Base-by-base conservation (phyloP, 768 basidiomycete genomes). In the Suillus weaverae region DNA sequence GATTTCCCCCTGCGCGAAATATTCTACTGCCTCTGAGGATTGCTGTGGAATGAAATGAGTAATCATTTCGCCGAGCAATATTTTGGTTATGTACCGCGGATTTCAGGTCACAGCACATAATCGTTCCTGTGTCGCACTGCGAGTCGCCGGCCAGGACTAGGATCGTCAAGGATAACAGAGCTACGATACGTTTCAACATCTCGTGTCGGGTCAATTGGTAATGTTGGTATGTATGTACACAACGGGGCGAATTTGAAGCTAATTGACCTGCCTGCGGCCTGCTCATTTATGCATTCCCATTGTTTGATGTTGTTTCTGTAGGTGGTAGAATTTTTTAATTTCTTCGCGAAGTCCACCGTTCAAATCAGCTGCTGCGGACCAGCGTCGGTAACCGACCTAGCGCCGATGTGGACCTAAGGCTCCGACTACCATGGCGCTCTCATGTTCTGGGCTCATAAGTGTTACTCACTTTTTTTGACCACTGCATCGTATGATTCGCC, bases 61-160 rank as follows among this genome's bases (percentile, higher is more conserved):
- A 51, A 38, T 20, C 2, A 22, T 35, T 18, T 39, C 3, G 32
- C 10, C 22, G 33, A 61, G 11, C 26, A 38, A 18, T 32, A 53
- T 53, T 30, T 26, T 53, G 30, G 9, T 7, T 4, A 60, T 62
- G 9, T 46, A 70, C 70, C 30, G 39, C 16, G 14, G 18, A 46
- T 46, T 36, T 55, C 13, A 1, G 57, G 61, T 68, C 54, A 62
- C 67, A 68, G 59, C 67, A 68, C 56, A 60, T 39, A 30, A 68
- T 48, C 50, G 32, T 6, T 26, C 65, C 67, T 8, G 66, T 67
- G 57, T 63, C 63, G 41, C 67, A 68, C 41, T 66, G 62, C 39
- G 43, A 38, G 44, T 33, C 41, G 44, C 59, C 59, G 9, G 63
- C 63, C 11, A 61, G 4, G 10, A 60, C 59, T 13, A 64, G 44